Evolutionary conservation across 2,329 filamentous ascomycete genomes (phyloP), one percentile per base, ranked within the genome.

Genomic region (Chrysosporium keratinophilum): DNA sequence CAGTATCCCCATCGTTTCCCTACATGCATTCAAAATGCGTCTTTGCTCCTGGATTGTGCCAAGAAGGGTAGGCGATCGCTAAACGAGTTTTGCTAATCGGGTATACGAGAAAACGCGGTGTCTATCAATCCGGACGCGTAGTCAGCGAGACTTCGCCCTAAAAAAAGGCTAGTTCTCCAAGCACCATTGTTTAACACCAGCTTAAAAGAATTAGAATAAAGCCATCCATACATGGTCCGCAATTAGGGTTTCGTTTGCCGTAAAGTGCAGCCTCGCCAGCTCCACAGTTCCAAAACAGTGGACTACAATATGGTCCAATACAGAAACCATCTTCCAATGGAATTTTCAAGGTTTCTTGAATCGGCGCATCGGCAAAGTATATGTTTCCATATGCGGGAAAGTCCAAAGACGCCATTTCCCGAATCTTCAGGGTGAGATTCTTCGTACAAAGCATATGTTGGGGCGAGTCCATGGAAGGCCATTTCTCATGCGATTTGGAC

Each of bases 371-470:
- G 15, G 62, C 45, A 50, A 67, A 67, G 50, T 68, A 69, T 28
- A 71, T 57, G 57, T 67, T 72, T 0, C 70, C 68, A 60, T 69
- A 72, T 0, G 65, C 69, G 17, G 68, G 68, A 52, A 72, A 71
- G 34, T 67, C 52, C 55, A 69, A 37, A 19, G 62, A 50, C 17
- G 62, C 61, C 49, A 70, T 58, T 37, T 70, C 60, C 57, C 60
- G 59, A 1, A 70, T 59, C 35, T 57, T 60, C 12, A 63, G 56
- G 41, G 54, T 65, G 20, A 70, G 60, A 6, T 51, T 48, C 42
- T 69, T 60, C 3, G 66, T 65, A 44, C 65, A 71, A 2, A 58
- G 56, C 57, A 70, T 68, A 57, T 68, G 64, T 49, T 70, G 61
- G 40, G 58, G 52, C 3, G 60, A 37, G 53, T 62, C 58, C 69